A percentile compares a stretch with the other conserved stretches of the same genome.
Conservation (phyloP, 805 yeast genomes). For the Candida sphagnicola region DNA sequence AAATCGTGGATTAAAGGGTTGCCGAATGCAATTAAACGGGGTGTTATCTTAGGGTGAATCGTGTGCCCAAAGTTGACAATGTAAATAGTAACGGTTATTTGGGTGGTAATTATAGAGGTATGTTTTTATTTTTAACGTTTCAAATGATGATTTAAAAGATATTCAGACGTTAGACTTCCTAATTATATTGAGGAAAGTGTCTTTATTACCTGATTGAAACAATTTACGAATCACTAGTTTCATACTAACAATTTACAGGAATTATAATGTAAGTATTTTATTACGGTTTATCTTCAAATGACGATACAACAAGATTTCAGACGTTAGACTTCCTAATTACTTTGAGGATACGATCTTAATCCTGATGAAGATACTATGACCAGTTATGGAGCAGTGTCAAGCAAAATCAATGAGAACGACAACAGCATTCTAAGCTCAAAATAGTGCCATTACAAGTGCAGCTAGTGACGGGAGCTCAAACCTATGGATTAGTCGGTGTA, state of each 20-base stretch:
- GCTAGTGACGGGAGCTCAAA: too few species aligned
- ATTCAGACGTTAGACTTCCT: slow-evolving; percentile 43
- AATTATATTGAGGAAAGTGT: slow-evolving; percentile 28
- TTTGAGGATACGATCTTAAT: slow-evolving; percentile 11
- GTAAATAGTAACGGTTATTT: background rate
- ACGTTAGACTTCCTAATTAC: slow-evolving; percentile 38
- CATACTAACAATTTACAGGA: background rate
- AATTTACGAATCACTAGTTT: background rate
- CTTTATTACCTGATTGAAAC: slow-evolving; percentile 23
- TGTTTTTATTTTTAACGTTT: background rate
- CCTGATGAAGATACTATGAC: background rate
- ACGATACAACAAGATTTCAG: slow-evolving; percentile 32
- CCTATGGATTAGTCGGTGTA: too few species aligned
- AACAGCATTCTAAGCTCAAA: too few species aligned
- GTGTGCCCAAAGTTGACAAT: background rate
- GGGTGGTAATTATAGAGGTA: background rate
- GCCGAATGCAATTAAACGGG: slow-evolving; percentile 62
- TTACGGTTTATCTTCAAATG: slow-evolving; percentile 12
- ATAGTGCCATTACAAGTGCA: too few species aligned
- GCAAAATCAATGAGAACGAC: background rate
- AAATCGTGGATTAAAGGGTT: slow-evolving; percentile 81
- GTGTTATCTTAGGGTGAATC: slow-evolving; percentile 26
- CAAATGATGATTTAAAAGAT: slow-evolving; percentile 32
- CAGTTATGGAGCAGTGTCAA: background rate
- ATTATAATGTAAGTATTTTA: background rate